Conservation (phyloP, 2,329 filamentous ascomycete genomes). For the Elsinoe arachidis region DNA sequence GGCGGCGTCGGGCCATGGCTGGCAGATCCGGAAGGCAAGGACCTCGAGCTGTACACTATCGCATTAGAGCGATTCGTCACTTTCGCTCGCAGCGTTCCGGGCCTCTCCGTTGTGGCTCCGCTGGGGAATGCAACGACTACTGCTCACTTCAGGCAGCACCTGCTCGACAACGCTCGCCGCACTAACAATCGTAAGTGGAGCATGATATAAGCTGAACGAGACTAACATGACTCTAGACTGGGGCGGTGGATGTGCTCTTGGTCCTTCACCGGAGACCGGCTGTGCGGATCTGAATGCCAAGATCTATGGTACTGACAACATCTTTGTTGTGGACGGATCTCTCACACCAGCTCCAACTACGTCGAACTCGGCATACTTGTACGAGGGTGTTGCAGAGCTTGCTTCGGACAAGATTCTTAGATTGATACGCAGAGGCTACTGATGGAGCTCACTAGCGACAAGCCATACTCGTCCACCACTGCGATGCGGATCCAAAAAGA, state of each 20-base stretch:
- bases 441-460: background rate
- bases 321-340: slow-evolving; percentile 15
- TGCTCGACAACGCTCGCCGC: background rate
- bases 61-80: background rate
- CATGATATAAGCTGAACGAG: too few species aligned
- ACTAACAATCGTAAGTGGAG: background rate
- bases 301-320: slow-evolving; percentile 16
- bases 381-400: slow-evolving; percentile 6
- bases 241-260: slow-evolving; percentile 1
- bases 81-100: background rate
- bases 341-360: slow-evolving; percentile 15
- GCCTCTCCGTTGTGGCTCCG: background rate
- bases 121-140: background rate
- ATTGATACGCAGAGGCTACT: background rate
- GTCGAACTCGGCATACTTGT: slow-evolving; percentile 10
- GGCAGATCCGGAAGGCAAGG: background rate
- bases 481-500: too few species aligned
- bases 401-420: background rate
- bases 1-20: background rate
- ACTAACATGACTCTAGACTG: background rate
- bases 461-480: too few species aligned
- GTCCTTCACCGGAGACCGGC: background rate
- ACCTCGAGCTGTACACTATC: background rate
- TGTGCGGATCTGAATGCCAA: slow-evolving; percentile 9
- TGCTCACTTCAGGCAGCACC: background rate